Base-by-base conservation (phyloP, 352 stramenopile species). In the Phytopythium cucurbitacearum region DNA sequence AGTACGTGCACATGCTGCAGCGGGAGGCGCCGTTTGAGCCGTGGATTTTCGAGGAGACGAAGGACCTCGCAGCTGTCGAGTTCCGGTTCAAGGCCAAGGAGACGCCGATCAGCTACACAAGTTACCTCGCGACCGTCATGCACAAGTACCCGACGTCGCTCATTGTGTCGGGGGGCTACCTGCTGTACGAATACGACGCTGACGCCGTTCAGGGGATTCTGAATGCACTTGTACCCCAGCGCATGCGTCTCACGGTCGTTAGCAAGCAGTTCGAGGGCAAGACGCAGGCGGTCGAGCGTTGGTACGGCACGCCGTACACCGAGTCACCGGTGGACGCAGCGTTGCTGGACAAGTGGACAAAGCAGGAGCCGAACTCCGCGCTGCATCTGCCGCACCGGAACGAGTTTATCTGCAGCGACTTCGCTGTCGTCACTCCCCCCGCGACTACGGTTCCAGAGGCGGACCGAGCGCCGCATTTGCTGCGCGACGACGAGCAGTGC, bases 71-170 rank as follows among this genome's bases (percentile, higher is more conserved):
- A 12, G 54, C 78, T 10, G 61, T 85, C 9, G 67, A 85, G 13
- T 91, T 91, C 57, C 66, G 69, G 5, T 93, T 90, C 53, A 85
- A 89, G 62, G 87, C 73, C 62, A 93, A 93, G 40, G 81, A 90
- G 64, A 84, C 57, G 4, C 80, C 81, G 7, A 87, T 87, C 33
- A 66, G 70, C 57, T 91, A 90, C 52, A 72, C 77, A 8, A 88
- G 76, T 44, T 70, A 78, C n/a, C 60, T 91, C 35, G 73, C 78
- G 0, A 73, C 66, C 35, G 73, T 73, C 16, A 89, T 93, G 78
- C 80, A 93, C 36, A 68, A 71, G 34, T 87, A 85, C 48, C 76
- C 80, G 7, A 52, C 59, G 1, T 63, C 86, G 47, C 73, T 85
- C 39, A 69, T 90, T 48, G 70, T 93, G 4, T 83, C 78, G 0